Evolutionary conservation across 139 green algal genomes (phyloP), one percentile per base, ranked within the genome.

Genomic region (Picochlorum sp.): DNA sequence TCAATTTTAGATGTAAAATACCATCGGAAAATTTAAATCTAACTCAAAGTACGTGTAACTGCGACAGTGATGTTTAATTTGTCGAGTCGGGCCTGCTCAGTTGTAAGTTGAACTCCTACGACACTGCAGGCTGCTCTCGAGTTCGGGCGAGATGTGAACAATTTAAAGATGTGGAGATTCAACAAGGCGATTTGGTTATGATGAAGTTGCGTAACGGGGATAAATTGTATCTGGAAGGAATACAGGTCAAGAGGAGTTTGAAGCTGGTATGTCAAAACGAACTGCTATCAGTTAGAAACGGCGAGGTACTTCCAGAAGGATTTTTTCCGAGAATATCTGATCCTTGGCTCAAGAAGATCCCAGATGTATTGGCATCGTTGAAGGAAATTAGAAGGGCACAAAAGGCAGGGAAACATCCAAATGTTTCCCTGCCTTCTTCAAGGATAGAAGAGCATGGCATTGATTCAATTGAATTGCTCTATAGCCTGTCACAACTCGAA

Each of bases 301-400:
- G 39, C 22, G 39, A 25, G 39, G 20, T 47, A 26, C 18, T 47
- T 47, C 22, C 39, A 10, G 22, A 47, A 9, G 64, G 64, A n/a
- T 72, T 55, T 16, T 32, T n/a, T 20, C 64, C 64, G 0, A 49
- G 58, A 28, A 16, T 72, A 14, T 65, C 41, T 16, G 64, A 66
- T 3, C 13, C 64, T 0, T 67, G 64, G 64, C 33, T 72, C 8
- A 72, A 62, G 35, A 14, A 24, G n/a, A 29, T n/a, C 13, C 64
- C 64, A 29, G 44, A 32, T 28, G 44, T 72, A 47, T 35, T 40
- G 13, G 45, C 47, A 32, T 45, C 41, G 25, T 33, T 72, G 6
- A 60, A 61, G 26, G 33, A 28, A 10, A 20, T 72, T 24, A 56
- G 64, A 32, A 47, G 22, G 22, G 7, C 39, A n/a, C 45, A 66